Conservation (phyloP, 228 moss, liverwort and hornwort genomes). For the Sphagnum magellanicum region DNA sequence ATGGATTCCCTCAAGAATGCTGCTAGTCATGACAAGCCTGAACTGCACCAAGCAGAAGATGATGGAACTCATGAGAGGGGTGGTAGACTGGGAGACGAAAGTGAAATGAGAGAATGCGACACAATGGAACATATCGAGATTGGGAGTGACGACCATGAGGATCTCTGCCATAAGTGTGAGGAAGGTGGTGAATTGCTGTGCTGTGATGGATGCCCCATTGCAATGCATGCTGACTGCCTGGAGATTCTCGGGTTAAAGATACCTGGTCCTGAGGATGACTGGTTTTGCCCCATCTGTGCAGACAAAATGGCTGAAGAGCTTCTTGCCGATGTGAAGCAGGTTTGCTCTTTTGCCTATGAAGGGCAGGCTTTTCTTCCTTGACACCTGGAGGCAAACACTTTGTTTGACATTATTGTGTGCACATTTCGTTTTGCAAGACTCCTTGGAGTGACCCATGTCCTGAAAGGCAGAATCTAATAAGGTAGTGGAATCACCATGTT, state of each 20-base stretch:
- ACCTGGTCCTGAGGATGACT: background rate
- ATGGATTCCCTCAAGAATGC: too few species aligned
- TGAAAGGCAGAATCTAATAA: too few species aligned
- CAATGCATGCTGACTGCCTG: constrained; percentile 1
- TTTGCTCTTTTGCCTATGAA: background rate
- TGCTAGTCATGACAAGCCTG: too few species aligned
- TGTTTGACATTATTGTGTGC: too few species aligned
- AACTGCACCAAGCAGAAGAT: background rate
- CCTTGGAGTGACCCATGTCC: too few species aligned
- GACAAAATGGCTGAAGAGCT: constrained; percentile 1
- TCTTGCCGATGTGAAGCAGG: constrained; percentile 1
- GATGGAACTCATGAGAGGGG: background rate
- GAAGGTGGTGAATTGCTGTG: constrained; percentile 2
- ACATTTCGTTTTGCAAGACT: too few species aligned
- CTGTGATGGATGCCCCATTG: constrained; percentile 6
- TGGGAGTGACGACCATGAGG: constrained; percentile 7
- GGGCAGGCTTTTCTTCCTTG: background rate
- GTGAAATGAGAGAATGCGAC: background rate
- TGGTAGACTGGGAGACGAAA: background rate
- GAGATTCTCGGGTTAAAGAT: background rate
- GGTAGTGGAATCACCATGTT: background rate
- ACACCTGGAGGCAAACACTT: too few species aligned
- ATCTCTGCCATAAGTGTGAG: constrained; percentile 2
- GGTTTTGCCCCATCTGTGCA: constrained; percentile 6
- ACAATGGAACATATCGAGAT: constrained; percentile 1